A percentile compares a stretch with the other conserved stretches of the same genome.
phyloP scores from a whole-genome alignment of 2,329 filamentous ascomycete genomes.

The Periconia macrospinosa region DNA sequence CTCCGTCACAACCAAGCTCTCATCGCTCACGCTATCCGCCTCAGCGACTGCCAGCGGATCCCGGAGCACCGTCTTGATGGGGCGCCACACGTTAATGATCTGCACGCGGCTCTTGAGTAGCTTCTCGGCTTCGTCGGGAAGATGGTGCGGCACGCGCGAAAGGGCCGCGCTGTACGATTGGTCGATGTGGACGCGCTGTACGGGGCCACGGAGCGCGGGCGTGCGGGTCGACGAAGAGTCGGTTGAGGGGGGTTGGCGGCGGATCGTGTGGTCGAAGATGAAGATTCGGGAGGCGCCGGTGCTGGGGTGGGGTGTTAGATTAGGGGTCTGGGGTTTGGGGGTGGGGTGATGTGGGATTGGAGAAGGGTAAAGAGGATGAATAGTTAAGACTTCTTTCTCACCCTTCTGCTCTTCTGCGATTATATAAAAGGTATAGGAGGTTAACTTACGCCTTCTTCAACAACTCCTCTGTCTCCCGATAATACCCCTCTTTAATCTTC shows the following conservation, averaged over 20 bases:
- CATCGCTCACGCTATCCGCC: constrained; percentile 30
- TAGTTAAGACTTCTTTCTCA: background rate
- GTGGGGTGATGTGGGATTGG: background rate
- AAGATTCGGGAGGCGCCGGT: constrained; percentile 60
- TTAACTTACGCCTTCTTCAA: constrained; percentile 39
- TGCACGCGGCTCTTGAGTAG: constrained; percentile 32
- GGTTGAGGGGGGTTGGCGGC: constrained; percentile 38
- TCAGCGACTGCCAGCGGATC: constrained; percentile 38
- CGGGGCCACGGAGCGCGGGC: constrained; percentile 45
- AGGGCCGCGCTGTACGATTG: constrained; percentile 51
- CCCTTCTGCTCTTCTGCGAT: background rate
- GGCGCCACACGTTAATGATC: constrained; percentile 43
- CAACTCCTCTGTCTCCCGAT: constrained; percentile 39
- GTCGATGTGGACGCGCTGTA: constrained; percentile 61
- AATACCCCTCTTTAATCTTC: constrained; percentile 37
- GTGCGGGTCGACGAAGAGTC: constrained; percentile 13
- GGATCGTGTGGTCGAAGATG: constrained; percentile 67
- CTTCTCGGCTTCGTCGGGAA: constrained; percentile 33
- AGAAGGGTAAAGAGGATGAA: background rate
- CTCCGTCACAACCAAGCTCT: constrained; percentile 25
- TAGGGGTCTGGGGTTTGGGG: too few relatives aligned
- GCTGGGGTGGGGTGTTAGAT: constrained; percentile 34
- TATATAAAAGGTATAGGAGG: background rate
- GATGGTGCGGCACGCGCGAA: constrained; percentile 30
- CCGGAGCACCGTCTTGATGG: constrained; percentile 34